Percentiles rank a stretch among this genome's conserved stretches.
Evolutionary conservation across 176 grass and related monocot species (phyloP).

Genomic region (Urochloa ruziziensis): DNA sequence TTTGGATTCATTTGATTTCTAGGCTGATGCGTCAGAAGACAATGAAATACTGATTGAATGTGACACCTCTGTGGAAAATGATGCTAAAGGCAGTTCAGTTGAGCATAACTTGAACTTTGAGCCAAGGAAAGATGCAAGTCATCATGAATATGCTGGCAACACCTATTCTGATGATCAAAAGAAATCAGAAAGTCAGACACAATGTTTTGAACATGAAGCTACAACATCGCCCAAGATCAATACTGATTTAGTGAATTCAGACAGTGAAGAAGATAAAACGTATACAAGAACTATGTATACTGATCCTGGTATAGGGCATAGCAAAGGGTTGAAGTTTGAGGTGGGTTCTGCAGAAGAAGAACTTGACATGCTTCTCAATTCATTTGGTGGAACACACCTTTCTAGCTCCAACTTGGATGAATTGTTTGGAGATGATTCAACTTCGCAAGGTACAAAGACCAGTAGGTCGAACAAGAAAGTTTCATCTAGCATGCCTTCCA

Average conservation of each 20-base stretch:
- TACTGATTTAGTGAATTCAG: neutral
- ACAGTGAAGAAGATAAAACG: slow-evolving; percentile 17
- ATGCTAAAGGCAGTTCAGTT: slow-evolving; percentile 21
- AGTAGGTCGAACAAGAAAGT: neutral
- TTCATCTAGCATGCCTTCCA: neutral
- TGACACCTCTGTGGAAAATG: slow-evolving; percentile 12
- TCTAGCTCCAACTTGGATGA: slow-evolving; percentile 38
- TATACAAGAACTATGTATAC: neutral
- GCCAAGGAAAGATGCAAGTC: neutral
- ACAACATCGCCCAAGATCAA: neutral
- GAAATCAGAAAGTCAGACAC: neutral
- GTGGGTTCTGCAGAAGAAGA: slow-evolving; percentile 55
- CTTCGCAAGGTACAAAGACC: neutral
- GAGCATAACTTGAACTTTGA: slow-evolving; percentile 12
- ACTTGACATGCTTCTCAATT: slow-evolving; percentile 69
- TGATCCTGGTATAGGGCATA: slow-evolving; percentile 19
- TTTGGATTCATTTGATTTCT: slow-evolving; percentile 13
- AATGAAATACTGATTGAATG: slow-evolving; percentile 30
- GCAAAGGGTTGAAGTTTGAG: slow-evolving; percentile 24
- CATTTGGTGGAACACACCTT: slow-evolving; percentile 50
- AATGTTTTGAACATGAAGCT: slow-evolving; percentile 27
- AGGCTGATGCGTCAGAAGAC: slow-evolving; percentile 30
- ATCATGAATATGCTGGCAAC: slow-evolving; percentile 1
- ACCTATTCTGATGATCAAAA: neutral
- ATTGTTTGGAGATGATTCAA: neutral